phyloP scores from a whole-genome alignment of 164 flowering plant genomes.

The grape (Vitis vinifera) region DNA sequence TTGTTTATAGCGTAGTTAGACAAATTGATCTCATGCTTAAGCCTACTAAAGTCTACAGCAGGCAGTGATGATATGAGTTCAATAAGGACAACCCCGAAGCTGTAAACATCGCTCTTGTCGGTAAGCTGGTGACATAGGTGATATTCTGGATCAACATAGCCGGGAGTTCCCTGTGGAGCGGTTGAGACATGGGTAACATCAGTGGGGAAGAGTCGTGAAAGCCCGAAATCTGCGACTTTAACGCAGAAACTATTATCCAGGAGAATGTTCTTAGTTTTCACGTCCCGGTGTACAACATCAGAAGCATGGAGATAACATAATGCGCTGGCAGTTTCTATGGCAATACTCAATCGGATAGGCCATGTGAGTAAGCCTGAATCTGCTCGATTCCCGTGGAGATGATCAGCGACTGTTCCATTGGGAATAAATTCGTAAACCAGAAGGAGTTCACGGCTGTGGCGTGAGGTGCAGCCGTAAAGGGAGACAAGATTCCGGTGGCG shows the following conservation, averaged over 20 bases:
- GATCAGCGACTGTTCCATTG: slow-evolving; percentile 82
- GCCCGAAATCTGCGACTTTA: slow-evolving; percentile 84
- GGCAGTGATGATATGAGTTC: slow-evolving; percentile 64
- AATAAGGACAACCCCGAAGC: slow-evolving; percentile 62
- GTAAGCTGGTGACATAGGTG: slow-evolving; percentile 59
- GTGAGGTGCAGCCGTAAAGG: slow-evolving; percentile 79
- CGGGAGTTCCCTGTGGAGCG: slow-evolving; percentile 84
- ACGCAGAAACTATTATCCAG: slow-evolving; percentile 60
- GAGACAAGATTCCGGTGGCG: slow-evolving; percentile 69
- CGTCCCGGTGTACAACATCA: slow-evolving; percentile 74
- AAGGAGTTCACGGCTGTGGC: slow-evolving; percentile 65
- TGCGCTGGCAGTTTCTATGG: slow-evolving; percentile 72
- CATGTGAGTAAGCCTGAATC: slow-evolving; percentile 37
- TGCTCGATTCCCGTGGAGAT: slow-evolving; percentile 56
- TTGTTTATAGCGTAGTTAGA: slow-evolving; percentile 45
- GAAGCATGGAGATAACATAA: slow-evolving; percentile 70
- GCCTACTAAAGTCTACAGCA: slow-evolving; percentile 51
- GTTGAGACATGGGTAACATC: slow-evolving; percentile 77
- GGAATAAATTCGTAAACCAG: slow-evolving; percentile 72
- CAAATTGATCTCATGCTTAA: slow-evolving; percentile 47
- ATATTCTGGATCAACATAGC: slow-evolving; percentile 72
- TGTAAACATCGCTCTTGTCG: slow-evolving; percentile 62
- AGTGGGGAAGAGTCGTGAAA: slow-evolving; percentile 60
- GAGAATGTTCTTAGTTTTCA: slow-evolving; percentile 77
- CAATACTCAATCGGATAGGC: slow-evolving; percentile 66